phyloP scores from a whole-genome alignment of 768 basidiomycete species.

The Suillus luteus region DNA sequence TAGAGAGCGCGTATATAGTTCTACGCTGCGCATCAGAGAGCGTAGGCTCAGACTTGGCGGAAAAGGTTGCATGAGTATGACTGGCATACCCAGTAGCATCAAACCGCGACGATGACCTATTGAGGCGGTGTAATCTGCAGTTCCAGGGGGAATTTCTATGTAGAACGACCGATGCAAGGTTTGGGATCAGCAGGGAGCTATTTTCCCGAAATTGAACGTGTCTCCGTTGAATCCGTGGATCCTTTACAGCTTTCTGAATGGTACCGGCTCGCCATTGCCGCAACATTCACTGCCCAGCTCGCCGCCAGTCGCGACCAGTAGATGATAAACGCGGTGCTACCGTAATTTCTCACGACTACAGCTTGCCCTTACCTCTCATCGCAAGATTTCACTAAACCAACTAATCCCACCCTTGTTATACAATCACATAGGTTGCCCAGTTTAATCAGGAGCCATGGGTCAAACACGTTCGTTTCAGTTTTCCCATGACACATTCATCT shows the following conservation, averaged over 20 bases:
- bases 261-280: constrained; percentile 22
- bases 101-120: neutral
- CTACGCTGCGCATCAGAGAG: constrained; percentile 55
- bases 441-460: constrained; percentile 53
- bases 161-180: constrained; percentile 23
- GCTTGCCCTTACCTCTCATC: constrained; percentile 5
- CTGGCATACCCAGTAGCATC: neutral
- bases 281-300: constrained; percentile 19
- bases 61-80: neutral
- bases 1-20: constrained; percentile 88
- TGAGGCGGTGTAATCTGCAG: constrained; percentile 13
- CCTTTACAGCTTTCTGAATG: constrained; percentile 13
- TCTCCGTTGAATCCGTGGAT: constrained; percentile 2
- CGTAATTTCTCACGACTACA: constrained; percentile 7
- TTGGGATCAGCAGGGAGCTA: constrained; percentile 10
- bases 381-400: neutral
- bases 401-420: neutral
- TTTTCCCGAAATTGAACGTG: constrained; percentile 3
- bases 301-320: constrained; percentile 2
- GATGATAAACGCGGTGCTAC: constrained; percentile 1
- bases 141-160: constrained; percentile 28
- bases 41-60: constrained; percentile 19
- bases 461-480: constrained; percentile 68
- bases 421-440: neutral
- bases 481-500: neutral